phyloP scores from a whole-genome alignment of 169 alveolate species.

The Plasmodium falciparum region DNA sequence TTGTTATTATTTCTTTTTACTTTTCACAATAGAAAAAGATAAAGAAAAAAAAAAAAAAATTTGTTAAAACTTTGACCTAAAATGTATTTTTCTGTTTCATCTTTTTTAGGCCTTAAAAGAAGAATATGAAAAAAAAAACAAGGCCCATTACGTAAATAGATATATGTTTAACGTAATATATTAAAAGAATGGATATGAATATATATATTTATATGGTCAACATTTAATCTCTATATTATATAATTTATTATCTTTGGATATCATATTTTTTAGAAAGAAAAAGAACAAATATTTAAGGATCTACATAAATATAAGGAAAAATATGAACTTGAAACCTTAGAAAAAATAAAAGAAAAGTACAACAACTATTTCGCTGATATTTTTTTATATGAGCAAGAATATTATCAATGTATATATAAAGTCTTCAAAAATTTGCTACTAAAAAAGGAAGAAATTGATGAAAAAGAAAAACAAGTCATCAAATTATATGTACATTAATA shows the following conservation, averaged over 20 bases:
- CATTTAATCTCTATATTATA: too few species aligned
- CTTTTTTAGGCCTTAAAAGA: constrained; percentile 33
- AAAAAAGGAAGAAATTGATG: constrained; percentile 68
- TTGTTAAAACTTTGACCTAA: background rate
- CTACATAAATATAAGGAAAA: constrained; percentile 27
- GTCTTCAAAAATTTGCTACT: constrained; percentile 51
- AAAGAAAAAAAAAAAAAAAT: background rate
- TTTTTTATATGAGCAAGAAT: constrained; percentile 67
- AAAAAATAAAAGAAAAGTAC: constrained; percentile 51
- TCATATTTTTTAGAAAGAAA: constrained; percentile 52
- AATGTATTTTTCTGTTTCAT: too few species aligned
- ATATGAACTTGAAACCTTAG: constrained; percentile 25
- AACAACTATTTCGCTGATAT: constrained; percentile 73
- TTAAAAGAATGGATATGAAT: background rate
- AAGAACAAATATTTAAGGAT: constrained; percentile 51
- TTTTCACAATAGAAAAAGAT: background rate
- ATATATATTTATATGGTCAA: too few species aligned
- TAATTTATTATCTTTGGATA: background rate
- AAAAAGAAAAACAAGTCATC: constrained; percentile 46
- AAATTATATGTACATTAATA: constrained; percentile 35
- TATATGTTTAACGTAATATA: constrained; percentile 40
- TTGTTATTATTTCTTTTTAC: background rate
- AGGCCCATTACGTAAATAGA: constrained; percentile 41
- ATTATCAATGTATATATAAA: constrained; percentile 73
- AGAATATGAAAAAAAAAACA: constrained; percentile 47